A percentile compares a stretch with the other conserved stretches of the same genome.
Conservation (phyloP, 1,284 basidiomycete genomes). For the Cutaneotrichosporon cyanovorans region DNA sequence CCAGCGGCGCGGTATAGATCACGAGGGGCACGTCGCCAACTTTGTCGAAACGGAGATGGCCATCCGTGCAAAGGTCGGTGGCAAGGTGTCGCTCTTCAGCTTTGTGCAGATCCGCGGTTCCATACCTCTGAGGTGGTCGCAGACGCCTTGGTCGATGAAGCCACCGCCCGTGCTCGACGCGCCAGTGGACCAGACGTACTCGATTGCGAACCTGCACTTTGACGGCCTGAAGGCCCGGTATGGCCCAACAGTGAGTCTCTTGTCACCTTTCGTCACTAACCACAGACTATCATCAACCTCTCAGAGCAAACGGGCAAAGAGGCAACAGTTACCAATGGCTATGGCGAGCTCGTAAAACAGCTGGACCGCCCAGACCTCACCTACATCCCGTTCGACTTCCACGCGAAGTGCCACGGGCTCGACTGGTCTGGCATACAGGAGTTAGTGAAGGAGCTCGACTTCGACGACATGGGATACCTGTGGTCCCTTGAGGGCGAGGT, state of each 20-base stretch:
- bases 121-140: constrained; percentile 83
- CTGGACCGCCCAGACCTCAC: constrained; percentile 56
- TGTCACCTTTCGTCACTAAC: constrained; percentile 7
- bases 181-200: constrained; percentile 63
- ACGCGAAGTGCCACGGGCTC: constrained; percentile 58
- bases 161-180: constrained; percentile 77
- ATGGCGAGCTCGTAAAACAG: constrained; percentile 60
- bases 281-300: constrained; percentile 75
- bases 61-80: constrained; percentile 59
- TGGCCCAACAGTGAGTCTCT: constrained; percentile 59
- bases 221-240: constrained; percentile 60
- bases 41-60: constrained; percentile 57
- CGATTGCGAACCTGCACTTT: constrained; percentile 68
- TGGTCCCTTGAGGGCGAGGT: constrained; percentile 69
- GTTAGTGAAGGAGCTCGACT: constrained; percentile 64
- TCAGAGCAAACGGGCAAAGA: constrained; percentile 89
- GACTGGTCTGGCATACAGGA: constrained; percentile 79
- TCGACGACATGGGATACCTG: constrained; percentile 75
- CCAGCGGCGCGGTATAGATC: constrained; percentile 51
- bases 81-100: constrained; percentile 66
- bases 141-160: constrained; percentile 64
- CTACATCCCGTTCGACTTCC: constrained; percentile 75
- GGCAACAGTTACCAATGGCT: constrained; percentile 67
- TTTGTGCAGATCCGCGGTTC: constrained; percentile 86
- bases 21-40: constrained; percentile 52